A percentile compares a stretch with the other conserved stretches of the same genome.
Evolutionary conservation across 371 early-diverging fungal species (phyloP).

Genomic region (Mucor sp.): DNA sequence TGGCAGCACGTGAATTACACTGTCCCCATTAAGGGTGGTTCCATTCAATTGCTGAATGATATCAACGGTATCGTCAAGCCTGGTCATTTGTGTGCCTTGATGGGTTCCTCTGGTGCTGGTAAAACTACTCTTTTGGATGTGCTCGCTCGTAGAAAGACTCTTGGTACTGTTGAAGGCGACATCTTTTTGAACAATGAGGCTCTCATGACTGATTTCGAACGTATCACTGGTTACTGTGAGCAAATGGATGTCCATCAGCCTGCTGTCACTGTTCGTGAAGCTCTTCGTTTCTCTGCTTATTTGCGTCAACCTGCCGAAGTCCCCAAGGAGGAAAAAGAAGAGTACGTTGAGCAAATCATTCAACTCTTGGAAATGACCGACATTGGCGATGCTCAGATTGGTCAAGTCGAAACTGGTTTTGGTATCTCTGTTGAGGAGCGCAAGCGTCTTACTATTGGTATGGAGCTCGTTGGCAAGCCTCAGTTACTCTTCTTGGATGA

Average conservation of each 20-base stretch:
- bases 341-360: slow-evolving; percentile 63
- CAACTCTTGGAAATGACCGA: slow-evolving; percentile 54
- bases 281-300: slow-evolving; percentile 66
- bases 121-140: slow-evolving; percentile 89
- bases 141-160: slow-evolving; percentile 77
- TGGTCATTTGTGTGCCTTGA: slow-evolving; percentile 72
- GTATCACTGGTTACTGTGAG: slow-evolving; percentile 78
- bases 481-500: slow-evolving; percentile 79
- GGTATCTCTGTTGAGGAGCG: slow-evolving; percentile 64
- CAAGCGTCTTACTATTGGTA: slow-evolving; percentile 64
- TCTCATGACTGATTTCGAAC: slow-evolving; percentile 59
- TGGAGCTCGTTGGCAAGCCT: slow-evolving; percentile 73
- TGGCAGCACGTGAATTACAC: slow-evolving; percentile 59
- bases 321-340: slow-evolving; percentile 51
- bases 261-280: slow-evolving; percentile 59
- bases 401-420: slow-evolving; percentile 33
- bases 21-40: slow-evolving; percentile 55
- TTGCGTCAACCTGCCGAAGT: slow-evolving; percentile 60
- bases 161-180: slow-evolving; percentile 70
- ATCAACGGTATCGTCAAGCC: slow-evolving; percentile 58
- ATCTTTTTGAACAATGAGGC: slow-evolving; percentile 60
- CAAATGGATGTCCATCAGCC: slow-evolving; percentile 82
- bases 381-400: slow-evolving; percentile 52
- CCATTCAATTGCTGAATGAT: slow-evolving; percentile 49
- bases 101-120: slow-evolving; percentile 88